Evolutionary conservation across 495 filamentous ascomycete genomes (phyloP).

Genomic region (Amniculicola lignicola): DNA sequence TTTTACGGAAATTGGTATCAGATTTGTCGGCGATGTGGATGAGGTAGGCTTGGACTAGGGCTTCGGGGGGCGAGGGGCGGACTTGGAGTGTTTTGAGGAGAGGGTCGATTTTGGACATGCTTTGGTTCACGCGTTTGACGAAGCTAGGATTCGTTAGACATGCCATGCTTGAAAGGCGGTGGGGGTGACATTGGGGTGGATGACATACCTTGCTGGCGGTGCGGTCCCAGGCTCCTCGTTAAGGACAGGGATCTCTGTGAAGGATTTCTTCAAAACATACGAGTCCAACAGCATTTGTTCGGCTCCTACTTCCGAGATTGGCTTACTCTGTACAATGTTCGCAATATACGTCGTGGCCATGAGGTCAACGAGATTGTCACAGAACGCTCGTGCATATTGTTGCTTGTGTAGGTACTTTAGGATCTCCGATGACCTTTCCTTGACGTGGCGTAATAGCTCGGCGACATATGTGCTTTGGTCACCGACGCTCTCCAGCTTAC

Average conservation of each 20-base stretch:
- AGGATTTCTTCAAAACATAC: constrained; percentile 82
- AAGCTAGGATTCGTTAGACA: constrained; percentile 49
- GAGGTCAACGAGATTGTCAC: constrained; percentile 87
- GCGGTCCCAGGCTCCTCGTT: constrained; percentile 45
- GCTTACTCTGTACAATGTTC: constrained; percentile 83
- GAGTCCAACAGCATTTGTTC: constrained; percentile 97
- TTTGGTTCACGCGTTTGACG: constrained; percentile 81
- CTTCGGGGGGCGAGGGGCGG: constrained; percentile 83
- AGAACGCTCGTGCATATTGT: constrained; percentile 91
- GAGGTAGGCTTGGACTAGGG: constrained; percentile 92
- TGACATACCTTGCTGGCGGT: constrained; percentile 36
- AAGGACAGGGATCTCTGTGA: constrained; percentile 63
- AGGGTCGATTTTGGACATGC: constrained; percentile 82
- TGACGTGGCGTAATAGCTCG: constrained; percentile 70
- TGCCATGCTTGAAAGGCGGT: constrained; percentile 44
- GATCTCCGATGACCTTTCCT: constrained; percentile 66
- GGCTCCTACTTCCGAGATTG: constrained; percentile 90
- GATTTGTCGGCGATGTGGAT: constrained; percentile 88
- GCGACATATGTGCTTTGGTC: constrained; percentile 91
- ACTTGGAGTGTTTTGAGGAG: constrained; percentile 97
- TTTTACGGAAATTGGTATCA: constrained; percentile 93
- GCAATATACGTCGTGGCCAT: constrained; percentile 73
- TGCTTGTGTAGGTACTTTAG: constrained; percentile 79
- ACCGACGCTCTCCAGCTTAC: constrained; percentile 86
- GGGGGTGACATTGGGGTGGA: background rate